Percentiles rank a stretch among this genome's conserved stretches.
Evolutionary conservation across 805 yeast species (phyloP).

Genomic region (Lipomyces lipofer): DNA sequence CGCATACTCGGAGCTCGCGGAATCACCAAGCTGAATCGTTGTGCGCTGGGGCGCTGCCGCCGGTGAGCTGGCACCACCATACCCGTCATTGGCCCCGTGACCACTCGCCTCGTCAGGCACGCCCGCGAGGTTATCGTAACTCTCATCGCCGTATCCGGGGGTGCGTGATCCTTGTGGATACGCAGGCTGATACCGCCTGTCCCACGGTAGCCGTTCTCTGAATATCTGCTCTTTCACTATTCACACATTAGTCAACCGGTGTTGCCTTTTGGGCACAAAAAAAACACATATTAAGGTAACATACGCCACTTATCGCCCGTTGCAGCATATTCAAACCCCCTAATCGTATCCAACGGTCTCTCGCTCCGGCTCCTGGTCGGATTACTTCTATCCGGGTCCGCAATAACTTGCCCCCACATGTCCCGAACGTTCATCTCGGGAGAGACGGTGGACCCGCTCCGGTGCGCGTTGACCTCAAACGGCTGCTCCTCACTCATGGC

Average conservation of each 20-base stretch:
- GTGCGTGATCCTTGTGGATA: too few relatives aligned
- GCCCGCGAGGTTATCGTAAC: slow-evolving; percentile 31
- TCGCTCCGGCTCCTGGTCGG: slow-evolving; percentile 94
- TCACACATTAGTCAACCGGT: background rate
- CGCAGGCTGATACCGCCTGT: slow-evolving; percentile 31
- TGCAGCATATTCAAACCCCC: slow-evolving; percentile 90
- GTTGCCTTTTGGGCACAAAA: background rate
- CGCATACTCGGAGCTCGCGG: slow-evolving; percentile 34
- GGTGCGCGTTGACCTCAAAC: slow-evolving; percentile 62
- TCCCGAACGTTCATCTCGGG: slow-evolving; percentile 65
- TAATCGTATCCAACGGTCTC: slow-evolving; percentile 93
- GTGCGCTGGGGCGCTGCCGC: slow-evolving; percentile 26
- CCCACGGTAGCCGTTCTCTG: slow-evolving; percentile 41
- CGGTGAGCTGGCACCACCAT: slow-evolving; percentile 2
- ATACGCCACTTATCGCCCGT: slow-evolving; percentile 65
- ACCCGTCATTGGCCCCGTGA: background rate
- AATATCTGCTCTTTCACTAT: slow-evolving; percentile 39
- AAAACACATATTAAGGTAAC: background rate
- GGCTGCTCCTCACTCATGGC: slow-evolving; percentile 98
- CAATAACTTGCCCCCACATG: slow-evolving; percentile 80
- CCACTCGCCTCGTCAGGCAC: background rate
- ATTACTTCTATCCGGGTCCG: slow-evolving; percentile 80
- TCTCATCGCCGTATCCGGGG: slow-evolving; percentile 43
- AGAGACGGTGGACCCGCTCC: slow-evolving; percentile 46
- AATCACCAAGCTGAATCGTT: slow-evolving; percentile 33